Base-by-base conservation (phyloP, 1,284 basidiomycete species). In the Sphaerobolus stellatus region DNA sequence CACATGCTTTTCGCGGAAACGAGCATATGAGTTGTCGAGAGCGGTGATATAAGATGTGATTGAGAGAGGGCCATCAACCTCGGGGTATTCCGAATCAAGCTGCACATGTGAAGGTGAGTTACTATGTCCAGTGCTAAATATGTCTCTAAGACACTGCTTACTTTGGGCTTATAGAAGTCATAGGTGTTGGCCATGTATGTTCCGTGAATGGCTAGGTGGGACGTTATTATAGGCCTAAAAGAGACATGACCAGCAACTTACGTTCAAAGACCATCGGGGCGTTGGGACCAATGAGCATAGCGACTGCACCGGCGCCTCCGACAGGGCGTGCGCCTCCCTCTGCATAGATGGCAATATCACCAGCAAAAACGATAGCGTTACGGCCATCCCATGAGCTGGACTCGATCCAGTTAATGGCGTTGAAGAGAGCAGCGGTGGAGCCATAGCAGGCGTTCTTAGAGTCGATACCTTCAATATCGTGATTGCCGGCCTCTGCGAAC, bases 401-500 rank as follows among this genome's bases (percentile, higher is more conserved):
- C 74, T 99, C 96, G 60, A 98, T 80, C 96, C 96, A 99, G 80
- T 95, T 95, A 71, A 97, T 79, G 50, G 94, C 89, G 75, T 98
- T 98, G 86, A 97, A 98, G 58, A 99, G 84, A 4, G 96, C 96
- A 45, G 96, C 96, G 24, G 96, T 99, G 38, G 94, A 96, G 47
- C 96, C 96, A 71, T 99, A 99, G 79, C 96, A 99, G 20, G 96
- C 96, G 71, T 99, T 99, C 80, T 99, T 99, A 57, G 92, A 94
- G 79, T 99, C 96, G 69, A 99, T 90, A 64, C 96, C 96, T 76
- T 99, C 96, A 60, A 99, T 94, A 71, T 99, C 96, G 65, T 84
- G 86, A 84, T 99, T 99, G 61, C 94, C 96, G 33, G 88, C 83
- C 54, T 82, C 82, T 44, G 87, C 86, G 68, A 99, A 99, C 64